Evolutionary conservation across 305 asterid species (phyloP).

Genomic region (Nicotiana rustica): DNA sequence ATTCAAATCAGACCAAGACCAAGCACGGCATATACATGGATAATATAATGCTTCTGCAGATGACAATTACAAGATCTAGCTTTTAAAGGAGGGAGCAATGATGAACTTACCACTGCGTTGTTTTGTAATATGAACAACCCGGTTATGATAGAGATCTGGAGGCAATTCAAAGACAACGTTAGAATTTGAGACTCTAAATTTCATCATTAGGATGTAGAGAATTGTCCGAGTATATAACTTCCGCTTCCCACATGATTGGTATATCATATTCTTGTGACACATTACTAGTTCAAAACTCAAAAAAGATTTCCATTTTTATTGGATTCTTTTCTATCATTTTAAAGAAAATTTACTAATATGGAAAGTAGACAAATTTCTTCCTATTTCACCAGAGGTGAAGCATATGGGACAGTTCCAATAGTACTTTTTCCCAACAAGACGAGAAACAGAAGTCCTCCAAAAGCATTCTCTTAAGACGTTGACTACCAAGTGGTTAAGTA

Average conservation of each 20-base stretch:
- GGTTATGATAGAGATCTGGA: conserved; percentile 50
- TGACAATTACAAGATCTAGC: background rate
- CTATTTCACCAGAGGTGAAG: background rate
- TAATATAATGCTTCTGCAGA: background rate
- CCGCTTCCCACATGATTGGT: background rate
- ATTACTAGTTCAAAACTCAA: background rate
- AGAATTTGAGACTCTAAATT: background rate
- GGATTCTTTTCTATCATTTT: background rate
- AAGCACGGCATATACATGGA: background rate
- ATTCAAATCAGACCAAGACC: background rate
- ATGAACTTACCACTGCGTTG: conserved; percentile 52
- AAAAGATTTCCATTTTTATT: background rate
- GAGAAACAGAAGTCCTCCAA: background rate
- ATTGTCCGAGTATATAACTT: background rate
- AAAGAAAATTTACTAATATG: background rate
- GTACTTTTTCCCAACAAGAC: background rate
- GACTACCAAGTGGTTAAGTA: background rate
- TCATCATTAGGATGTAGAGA: background rate
- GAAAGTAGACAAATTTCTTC: background rate
- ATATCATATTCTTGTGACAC: background rate
- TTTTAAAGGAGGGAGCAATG: background rate
- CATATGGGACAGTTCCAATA: background rate
- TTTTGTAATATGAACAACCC: conserved; percentile 54
- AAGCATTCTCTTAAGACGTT: background rate
- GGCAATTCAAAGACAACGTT: background rate